Percentiles rank a stretch among this genome's conserved stretches.
Conservation (phyloP, 2,329 filamentous ascomycete genomes). For the Sordariomycetes sp. region DNA sequence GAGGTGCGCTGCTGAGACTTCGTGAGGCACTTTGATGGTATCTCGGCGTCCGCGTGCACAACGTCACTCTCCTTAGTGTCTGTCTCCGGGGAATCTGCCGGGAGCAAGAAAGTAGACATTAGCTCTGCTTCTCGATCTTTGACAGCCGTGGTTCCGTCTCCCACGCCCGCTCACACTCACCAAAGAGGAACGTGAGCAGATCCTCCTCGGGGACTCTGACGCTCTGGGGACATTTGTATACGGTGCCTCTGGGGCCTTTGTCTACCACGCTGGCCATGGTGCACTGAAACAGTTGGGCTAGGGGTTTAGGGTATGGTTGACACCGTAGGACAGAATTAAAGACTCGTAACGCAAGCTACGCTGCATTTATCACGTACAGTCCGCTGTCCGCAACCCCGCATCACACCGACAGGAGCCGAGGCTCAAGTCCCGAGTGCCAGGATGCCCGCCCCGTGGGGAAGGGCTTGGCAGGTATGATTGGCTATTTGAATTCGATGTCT, state of each 20-base stretch:
- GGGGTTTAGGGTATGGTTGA: neutral
- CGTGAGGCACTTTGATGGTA: conserved; percentile 42
- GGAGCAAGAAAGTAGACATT: neutral
- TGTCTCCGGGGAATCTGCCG: conserved; percentile 22
- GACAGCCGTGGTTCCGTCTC: neutral
- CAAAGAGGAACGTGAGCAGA: conserved; percentile 30
- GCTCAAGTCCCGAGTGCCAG: too few species aligned
- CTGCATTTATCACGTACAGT: neutral
- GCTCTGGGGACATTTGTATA: conserved; percentile 22
- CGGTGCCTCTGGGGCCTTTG: conserved; percentile 4
- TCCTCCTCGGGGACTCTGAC: conserved; percentile 26
- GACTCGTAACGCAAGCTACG: neutral
- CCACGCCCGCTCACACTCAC: conserved; percentile 13
- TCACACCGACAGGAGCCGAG: neutral
- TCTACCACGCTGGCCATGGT: neutral
- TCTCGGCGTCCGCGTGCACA: conserved; percentile 45
- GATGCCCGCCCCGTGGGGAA: too few species aligned
- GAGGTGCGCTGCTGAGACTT: conserved; percentile 36
- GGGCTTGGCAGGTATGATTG: too few species aligned
- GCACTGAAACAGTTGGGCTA: neutral
- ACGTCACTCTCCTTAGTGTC: conserved; percentile 32
- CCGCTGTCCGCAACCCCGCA: neutral
- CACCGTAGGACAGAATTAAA: too few species aligned
- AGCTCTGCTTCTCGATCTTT: neutral
- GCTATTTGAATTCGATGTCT: too few species aligned